Evolutionary conservation across 495 filamentous ascomycete genomes (phyloP).

Genomic region (Darksidea phi): DNA sequence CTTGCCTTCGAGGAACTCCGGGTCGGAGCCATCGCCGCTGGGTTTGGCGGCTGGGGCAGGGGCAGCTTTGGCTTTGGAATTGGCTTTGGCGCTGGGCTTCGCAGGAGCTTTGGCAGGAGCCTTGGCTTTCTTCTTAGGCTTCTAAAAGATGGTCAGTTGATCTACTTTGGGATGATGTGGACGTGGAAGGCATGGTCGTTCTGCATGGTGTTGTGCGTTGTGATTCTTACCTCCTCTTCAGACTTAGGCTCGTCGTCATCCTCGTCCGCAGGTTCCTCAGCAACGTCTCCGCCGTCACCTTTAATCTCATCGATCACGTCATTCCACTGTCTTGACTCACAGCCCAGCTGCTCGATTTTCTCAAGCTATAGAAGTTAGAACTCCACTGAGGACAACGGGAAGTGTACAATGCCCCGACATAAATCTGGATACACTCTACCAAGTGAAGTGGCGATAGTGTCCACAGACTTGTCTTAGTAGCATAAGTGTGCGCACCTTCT

Average conservation of each 20-base stretch:
- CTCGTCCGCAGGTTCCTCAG: not conserved
- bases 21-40: not conserved
- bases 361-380: not conserved
- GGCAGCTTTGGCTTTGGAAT: conserved; percentile 24
- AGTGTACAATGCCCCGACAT: too few species aligned
- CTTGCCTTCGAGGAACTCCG: conserved; percentile 16
- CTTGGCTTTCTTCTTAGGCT: not conserved
- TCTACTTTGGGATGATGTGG: too few species aligned
- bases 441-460: too few species aligned
- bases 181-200: too few species aligned
- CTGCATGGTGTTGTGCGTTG: too few species aligned
- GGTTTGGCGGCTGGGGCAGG: conserved; percentile 11
- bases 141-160: not conserved
- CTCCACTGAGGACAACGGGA: too few species aligned
- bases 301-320: conserved; percentile 28
- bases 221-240: conserved; percentile 5
- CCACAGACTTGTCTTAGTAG: too few species aligned
- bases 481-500: conserved; percentile 15
- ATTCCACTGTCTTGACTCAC: conserved; percentile 22
- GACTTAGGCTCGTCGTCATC: conserved; percentile 14
- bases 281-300: not conserved
- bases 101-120: too few species aligned
- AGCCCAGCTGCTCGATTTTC: conserved; percentile 23
- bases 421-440: too few species aligned
- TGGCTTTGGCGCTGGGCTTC: conserved; percentile 8